Percentiles rank a stretch among this genome's conserved stretches.
Conservation (phyloP, 2,329 filamentous ascomycete species). For the Penicillium glabrum region DNA sequence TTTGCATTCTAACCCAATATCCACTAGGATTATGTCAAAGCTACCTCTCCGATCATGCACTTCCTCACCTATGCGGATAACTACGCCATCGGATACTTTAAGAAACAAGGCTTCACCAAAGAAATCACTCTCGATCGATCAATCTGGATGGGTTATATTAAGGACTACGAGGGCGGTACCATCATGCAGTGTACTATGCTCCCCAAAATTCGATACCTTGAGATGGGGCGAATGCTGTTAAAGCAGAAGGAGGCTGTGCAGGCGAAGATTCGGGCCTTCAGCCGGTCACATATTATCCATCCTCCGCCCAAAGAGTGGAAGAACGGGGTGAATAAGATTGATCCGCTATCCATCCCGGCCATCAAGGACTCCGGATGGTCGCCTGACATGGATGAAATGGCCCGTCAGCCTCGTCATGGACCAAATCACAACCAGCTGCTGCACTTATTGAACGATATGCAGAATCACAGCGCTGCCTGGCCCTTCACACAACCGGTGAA, state of each 20-base stretch:
- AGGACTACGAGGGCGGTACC: slow-evolving; percentile 97
- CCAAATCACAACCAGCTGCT: slow-evolving; percentile 95
- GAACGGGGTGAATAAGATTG: slow-evolving; percentile 70
- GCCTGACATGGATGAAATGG: slow-evolving; percentile 94
- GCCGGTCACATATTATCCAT: slow-evolving; percentile 84
- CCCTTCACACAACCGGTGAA: slow-evolving; percentile 94
- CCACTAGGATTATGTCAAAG: slow-evolving; percentile 81
- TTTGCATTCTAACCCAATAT: slow-evolving; percentile 2
- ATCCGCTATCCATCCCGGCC: slow-evolving; percentile 81
- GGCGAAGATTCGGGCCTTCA: slow-evolving; percentile 91
- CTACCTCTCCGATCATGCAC: slow-evolving; percentile 95
- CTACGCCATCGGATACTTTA: slow-evolving; percentile 98
- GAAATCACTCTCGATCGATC: slow-evolving; percentile 89
- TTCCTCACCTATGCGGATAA: slow-evolving; percentile 99
- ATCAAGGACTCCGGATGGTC: slow-evolving; percentile 95
- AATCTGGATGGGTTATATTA: slow-evolving; percentile 99
- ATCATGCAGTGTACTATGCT: slow-evolving; percentile 99
- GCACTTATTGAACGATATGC: slow-evolving; percentile 88
- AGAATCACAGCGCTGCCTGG: slow-evolving; percentile 92
- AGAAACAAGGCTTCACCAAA: slow-evolving; percentile 98
- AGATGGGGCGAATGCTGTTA: slow-evolving; percentile 86
- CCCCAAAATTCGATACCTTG: slow-evolving; percentile 89
- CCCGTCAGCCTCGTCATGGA: slow-evolving; percentile 89
- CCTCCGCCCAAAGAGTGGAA: slow-evolving; percentile 83
- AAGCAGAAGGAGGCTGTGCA: slow-evolving; percentile 97